A percentile compares a stretch with the other conserved stretches of the same genome.
Evolutionary conservation across 805 yeast species (phyloP).

Genomic region (Kodamaea restingae): DNA sequence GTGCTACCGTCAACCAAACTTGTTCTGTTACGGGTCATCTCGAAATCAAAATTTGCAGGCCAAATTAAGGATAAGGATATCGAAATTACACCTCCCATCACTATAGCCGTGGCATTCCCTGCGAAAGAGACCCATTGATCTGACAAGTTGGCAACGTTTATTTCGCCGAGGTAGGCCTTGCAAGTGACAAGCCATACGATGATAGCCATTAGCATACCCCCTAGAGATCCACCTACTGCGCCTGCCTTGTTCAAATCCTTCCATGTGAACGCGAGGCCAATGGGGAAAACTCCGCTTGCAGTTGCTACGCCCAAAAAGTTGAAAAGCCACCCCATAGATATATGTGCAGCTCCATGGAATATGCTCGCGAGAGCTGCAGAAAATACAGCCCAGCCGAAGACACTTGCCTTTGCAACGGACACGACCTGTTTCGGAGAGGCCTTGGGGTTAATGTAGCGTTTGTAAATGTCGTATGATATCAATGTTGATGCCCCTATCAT

Average conservation of each 20-base stretch:
- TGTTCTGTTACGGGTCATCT: constrained; percentile 31
- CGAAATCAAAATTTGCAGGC: constrained; percentile 39
- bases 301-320: constrained; percentile 28
- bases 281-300: constrained; percentile 25
- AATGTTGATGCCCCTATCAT: constrained; percentile 39
- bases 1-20: constrained; percentile 12
- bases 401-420: constrained; percentile 18
- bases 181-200: constrained; percentile 38
- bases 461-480: constrained; percentile 23
- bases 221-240: constrained; percentile 35
- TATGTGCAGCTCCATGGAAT: constrained; percentile 22
- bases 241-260: constrained; percentile 32
- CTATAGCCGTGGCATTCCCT: constrained; percentile 36
- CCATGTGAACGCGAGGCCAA: constrained; percentile 23
- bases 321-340: constrained; percentile 36
- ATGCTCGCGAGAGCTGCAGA: constrained; percentile 20
- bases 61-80: constrained; percentile 26
- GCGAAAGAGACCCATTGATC: constrained; percentile 40
- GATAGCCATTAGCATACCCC: constrained; percentile 34
- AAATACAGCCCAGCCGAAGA: constrained; percentile 20
- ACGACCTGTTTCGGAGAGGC: constrained; percentile 24
- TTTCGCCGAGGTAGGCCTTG: constrained; percentile 30
- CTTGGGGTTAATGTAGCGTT: constrained; percentile 20
- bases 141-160: constrained; percentile 30
- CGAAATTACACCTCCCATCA: constrained; percentile 34